Percentiles rank a stretch among this genome's conserved stretches.
Evolutionary conservation across 2,329 filamentous ascomycete genomes (phyloP).

Genomic region (Fusarium sulawesiense): DNA sequence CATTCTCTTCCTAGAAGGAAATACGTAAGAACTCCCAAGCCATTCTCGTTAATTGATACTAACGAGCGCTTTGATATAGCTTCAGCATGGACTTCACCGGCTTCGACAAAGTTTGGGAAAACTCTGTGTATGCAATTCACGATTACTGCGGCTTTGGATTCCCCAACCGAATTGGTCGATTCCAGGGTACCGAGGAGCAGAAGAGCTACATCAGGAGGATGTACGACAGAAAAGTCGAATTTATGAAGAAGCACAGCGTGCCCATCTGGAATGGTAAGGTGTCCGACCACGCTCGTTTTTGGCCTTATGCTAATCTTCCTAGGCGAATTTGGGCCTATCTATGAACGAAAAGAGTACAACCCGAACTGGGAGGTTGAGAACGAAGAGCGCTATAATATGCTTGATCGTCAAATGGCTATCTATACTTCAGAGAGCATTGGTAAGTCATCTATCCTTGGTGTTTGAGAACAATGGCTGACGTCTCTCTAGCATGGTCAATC

Average conservation of each 20-base stretch:
- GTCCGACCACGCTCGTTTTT: too few relatives aligned
- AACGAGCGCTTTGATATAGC: rapidly evolving
- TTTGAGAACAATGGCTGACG: background rate
- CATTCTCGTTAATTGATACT: too few relatives aligned
- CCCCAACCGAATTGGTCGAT: constrained; percentile 53
- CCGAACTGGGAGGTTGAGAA: constrained; percentile 44
- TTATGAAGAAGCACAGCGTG: constrained; percentile 54
- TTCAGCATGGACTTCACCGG: constrained; percentile 48
- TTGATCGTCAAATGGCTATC: constrained; percentile 54
- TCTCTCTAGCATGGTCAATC: constrained; percentile 62
- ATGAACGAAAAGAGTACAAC: constrained; percentile 53
- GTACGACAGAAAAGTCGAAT: constrained; percentile 57
- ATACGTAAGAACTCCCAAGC: constrained; percentile 49
- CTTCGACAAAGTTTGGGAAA: constrained; percentile 54
- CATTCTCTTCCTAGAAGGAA: constrained; percentile 62
- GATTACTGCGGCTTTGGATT: constrained; percentile 66
- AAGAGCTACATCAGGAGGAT: constrained; percentile 45
- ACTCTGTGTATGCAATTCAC: constrained; percentile 63
- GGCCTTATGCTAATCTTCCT: rapidly evolving
- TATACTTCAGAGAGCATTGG: constrained; percentile 46
- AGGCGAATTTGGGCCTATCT: constrained; percentile 64
- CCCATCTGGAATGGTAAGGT: constrained; percentile 56
- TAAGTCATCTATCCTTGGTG: background rate
- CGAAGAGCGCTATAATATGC: constrained; percentile 54
- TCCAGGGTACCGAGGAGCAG: constrained; percentile 54